Evolutionary conservation across 1,284 basidiomycete species (phyloP), one percentile per base, ranked within the genome.

Genomic region (Ustilago nuda): DNA sequence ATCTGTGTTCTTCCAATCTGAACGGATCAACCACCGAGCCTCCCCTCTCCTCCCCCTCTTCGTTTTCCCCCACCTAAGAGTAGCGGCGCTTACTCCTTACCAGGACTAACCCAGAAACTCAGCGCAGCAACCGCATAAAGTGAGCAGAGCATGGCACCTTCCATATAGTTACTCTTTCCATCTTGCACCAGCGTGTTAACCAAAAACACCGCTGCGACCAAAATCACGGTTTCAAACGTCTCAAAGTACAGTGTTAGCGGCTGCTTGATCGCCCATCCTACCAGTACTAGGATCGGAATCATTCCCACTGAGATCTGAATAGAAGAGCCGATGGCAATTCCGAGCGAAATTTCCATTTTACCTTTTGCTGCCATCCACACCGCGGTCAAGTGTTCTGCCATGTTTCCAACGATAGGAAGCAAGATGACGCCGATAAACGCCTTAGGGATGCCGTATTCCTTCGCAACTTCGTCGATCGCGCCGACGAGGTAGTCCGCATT

Each of bases 261-360:
- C 71, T 86, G 83, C 6, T 78, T 80, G 33, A 86, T 79, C 39
- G 80, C 79, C 86, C 86, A 87, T 51, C 84, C 86, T 17, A 86
- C 76, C 33, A 85, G 58, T 19, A 86, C 82, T 11, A 87, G 69
- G 68, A 84, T 79, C 9, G 86, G 85, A 53, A 86, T 79, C 52
- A 87, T 69, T 50, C 83, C 83, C 13, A 86, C 73, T 9, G 67
- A 69, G 52, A 85, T 83, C 65, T 81, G 80, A 66, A 73, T 90
- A 91, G 57, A 93, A 87, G 84, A 93, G 13, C 95, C 93, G 89
- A 98, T 92, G 64, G 93, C 93, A 69, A 98, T 93, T 3, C 92
- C 92, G 72, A 97, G 93, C 1, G 76, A 72, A 60, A 85, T 84
- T 45, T 85, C 84, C 83, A 85, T 84, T 66, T 84, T 85, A 81